Percentiles rank a stretch among this genome's conserved stretches.
phyloP scores from a whole-genome alignment of 306 rosid genomes.

The Dryas octopetala region DNA sequence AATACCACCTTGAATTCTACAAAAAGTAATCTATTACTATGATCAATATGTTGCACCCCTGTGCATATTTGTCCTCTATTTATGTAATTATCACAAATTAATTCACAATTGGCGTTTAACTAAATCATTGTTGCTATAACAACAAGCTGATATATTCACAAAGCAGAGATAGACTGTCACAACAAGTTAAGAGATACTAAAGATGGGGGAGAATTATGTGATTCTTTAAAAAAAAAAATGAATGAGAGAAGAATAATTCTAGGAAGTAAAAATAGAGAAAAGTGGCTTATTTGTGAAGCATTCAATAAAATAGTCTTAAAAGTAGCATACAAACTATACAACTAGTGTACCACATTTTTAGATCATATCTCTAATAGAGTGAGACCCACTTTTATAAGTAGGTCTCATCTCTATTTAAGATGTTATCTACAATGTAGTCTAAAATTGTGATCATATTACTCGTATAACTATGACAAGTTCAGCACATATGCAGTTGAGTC shows the following conservation, averaged over 20 bases:
- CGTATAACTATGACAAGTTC: neutral
- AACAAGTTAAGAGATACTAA: neutral
- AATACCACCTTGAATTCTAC: slow-evolving; percentile 33
- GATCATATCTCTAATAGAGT: neutral
- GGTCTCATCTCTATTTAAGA: neutral
- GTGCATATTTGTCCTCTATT: neutral
- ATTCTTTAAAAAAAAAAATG: neutral
- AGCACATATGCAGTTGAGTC: neutral
- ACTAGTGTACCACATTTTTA: neutral
- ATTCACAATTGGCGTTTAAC: neutral
- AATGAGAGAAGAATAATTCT: neutral
- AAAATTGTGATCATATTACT: neutral
- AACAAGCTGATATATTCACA: slow-evolving; percentile 3
- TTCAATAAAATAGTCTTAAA: neutral
- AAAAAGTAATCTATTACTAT: neutral
- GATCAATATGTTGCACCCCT: slow-evolving; percentile 4
- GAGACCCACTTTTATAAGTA: neutral
- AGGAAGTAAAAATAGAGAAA: neutral
- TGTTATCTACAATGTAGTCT: neutral
- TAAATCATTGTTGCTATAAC: neutral
- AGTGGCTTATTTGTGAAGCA: neutral
- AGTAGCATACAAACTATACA: neutral
- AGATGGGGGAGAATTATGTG: neutral
- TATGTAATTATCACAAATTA: neutral
- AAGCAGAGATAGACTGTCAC: neutral